phyloP scores from a whole-genome alignment of 2,329 filamentous ascomycete species.

The Pseudocercospora eumusae region DNA sequence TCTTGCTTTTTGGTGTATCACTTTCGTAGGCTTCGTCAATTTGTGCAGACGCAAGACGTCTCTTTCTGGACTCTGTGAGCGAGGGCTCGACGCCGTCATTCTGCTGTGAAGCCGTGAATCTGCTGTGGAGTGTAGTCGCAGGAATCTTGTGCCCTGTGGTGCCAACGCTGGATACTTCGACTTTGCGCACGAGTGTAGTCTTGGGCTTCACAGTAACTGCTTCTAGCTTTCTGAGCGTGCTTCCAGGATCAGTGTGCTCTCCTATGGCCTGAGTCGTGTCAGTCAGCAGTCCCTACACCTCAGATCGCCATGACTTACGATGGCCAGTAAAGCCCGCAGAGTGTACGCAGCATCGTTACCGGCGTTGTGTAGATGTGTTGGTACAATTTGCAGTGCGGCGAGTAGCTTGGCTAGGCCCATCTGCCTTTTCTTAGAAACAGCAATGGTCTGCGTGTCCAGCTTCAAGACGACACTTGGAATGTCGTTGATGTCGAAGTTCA shows the following conservation, averaged over 20 bases:
- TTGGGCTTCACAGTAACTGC: neutral
- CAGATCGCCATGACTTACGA: neutral
- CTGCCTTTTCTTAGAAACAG: constrained; percentile 58
- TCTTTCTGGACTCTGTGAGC: neutral
- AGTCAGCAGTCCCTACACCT: neutral
- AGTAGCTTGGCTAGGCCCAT: constrained; percentile 56
- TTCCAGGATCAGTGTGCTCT: neutral
- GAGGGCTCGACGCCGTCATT: neutral
- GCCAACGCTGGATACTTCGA: neutral
- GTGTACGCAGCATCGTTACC: constrained; percentile 29
- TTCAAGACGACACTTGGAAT: constrained; percentile 54
- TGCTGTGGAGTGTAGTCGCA: neutral
- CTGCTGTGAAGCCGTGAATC: neutral
- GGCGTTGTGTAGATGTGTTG: constrained; percentile 22
- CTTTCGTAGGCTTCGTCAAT: neutral
- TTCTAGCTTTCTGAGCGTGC: neutral
- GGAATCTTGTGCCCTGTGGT: neutral
- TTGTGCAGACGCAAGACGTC: neutral
- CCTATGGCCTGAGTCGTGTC: neutral
- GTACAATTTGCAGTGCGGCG: constrained; percentile 55
- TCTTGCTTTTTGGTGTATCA: neutral
- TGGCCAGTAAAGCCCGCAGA: constrained; percentile 20
- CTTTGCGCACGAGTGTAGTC: neutral
- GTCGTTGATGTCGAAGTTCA: constrained; percentile 63
- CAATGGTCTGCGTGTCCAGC: constrained; percentile 70